Percentiles rank a stretch among this genome's conserved stretches.
Conservation (phyloP, 345 rosid species). For the Draba incana region DNA sequence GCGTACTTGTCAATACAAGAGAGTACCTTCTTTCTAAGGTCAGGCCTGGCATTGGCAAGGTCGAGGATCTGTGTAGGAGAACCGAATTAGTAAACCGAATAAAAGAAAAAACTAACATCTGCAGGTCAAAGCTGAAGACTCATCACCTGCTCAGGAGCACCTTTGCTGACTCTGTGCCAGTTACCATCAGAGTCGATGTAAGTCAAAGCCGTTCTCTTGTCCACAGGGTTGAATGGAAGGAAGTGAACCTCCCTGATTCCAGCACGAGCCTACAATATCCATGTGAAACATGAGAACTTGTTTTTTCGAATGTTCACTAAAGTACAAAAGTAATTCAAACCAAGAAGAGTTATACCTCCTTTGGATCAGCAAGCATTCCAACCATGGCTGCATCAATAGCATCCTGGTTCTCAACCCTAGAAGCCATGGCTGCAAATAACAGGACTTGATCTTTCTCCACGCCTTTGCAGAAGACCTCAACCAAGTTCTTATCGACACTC, state of each 20-base stretch:
- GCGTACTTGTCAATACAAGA: slow-evolving; percentile 74
- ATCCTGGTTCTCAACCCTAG: slow-evolving; percentile 49
- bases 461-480: slow-evolving; percentile 47
- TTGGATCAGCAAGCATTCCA: slow-evolving; percentile 54
- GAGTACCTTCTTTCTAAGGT: slow-evolving; percentile 63
- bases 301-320: not conserved
- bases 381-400: slow-evolving; percentile 57
- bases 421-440: slow-evolving; percentile 46
- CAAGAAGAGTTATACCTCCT: slow-evolving; percentile 38
- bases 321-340: slow-evolving; percentile 24
- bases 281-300: slow-evolving; percentile 29
- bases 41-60: slow-evolving; percentile 54
- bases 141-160: slow-evolving; percentile 61
- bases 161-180: slow-evolving; percentile 69
- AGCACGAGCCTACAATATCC: slow-evolving; percentile 50
- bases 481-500: slow-evolving; percentile 48
- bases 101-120: slow-evolving; percentile 3
- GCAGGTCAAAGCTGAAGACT: not conserved
- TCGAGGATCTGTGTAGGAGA: slow-evolving; percentile 47
- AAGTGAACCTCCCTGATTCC: slow-evolving; percentile 53
- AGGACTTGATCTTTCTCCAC: slow-evolving; percentile 49
- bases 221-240: slow-evolving; percentile 68
- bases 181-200: slow-evolving; percentile 54
- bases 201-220: slow-evolving; percentile 66
- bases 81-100: slow-evolving; percentile 16